phyloP scores from a whole-genome alignment of 352 stramenopile genomes.

The Phytophthora tentaculata region DNA sequence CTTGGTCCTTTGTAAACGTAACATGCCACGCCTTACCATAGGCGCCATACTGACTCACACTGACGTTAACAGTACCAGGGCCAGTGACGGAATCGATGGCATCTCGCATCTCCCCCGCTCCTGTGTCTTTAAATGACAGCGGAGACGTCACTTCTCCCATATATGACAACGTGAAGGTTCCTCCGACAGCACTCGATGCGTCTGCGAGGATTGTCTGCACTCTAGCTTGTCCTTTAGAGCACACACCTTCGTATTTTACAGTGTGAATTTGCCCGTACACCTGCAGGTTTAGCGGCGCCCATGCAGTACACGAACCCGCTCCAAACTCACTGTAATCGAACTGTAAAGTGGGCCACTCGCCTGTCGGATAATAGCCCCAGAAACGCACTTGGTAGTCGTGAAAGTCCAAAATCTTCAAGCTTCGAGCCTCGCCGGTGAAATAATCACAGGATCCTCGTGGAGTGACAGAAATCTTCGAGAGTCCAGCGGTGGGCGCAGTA shows the following conservation, averaged over 20 bases:
- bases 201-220: conserved; percentile 81
- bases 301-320: conserved; percentile 34
- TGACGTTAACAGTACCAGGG: conserved; percentile 87
- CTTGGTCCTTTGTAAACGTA: conserved; percentile 81
- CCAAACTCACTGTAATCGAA: conserved; percentile 54
- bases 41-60: conserved; percentile 57
- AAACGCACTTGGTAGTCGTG: conserved; percentile 79
- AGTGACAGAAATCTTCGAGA: conserved; percentile 43
- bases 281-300: conserved; percentile 32
- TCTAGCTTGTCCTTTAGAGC: conserved; percentile 48
- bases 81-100: conserved; percentile 90
- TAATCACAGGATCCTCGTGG: conserved; percentile 34
- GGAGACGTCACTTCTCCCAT: conserved; percentile 72
- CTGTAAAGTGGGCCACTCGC: conserved; percentile 74
- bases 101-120: conserved; percentile 78
- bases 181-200: conserved; percentile 81
- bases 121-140: conserved; percentile 79
- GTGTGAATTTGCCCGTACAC: conserved; percentile 70
- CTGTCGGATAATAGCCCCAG: conserved; percentile 70
- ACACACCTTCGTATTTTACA: conserved; percentile 73
- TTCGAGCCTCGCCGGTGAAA: conserved; percentile 54
- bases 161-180: conserved; percentile 93
- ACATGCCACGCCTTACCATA: conserved; percentile 91
- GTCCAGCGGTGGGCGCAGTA: conserved; percentile 12
- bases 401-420: conserved; percentile 70